Conservation (phyloP, 2,329 filamentous ascomycete species). For the Aureobasidium zeae region DNA sequence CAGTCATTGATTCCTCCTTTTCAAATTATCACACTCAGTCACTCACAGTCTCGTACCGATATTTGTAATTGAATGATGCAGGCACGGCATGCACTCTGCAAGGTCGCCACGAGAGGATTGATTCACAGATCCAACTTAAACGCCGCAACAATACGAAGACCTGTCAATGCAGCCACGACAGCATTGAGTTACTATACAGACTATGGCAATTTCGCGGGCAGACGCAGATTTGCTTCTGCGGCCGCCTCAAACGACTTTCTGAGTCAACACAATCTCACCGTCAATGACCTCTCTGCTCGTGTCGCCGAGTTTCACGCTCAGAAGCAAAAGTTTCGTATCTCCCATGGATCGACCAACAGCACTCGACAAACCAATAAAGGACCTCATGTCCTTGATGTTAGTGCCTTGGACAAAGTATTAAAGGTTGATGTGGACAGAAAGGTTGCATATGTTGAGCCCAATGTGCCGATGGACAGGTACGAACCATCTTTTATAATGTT, state of each 20-base stretch:
- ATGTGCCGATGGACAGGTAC: constrained; percentile 55
- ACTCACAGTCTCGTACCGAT: too few species aligned
- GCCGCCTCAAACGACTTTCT: constrained; percentile 17
- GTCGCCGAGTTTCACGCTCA: constrained; percentile 43
- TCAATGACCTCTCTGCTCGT: constrained; percentile 37
- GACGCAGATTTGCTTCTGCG: constrained; percentile 4
- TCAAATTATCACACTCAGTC: too few species aligned
- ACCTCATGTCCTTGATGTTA: constrained; percentile 51
- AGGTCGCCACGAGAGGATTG: constrained; percentile 1
- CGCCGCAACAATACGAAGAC: not conserved
- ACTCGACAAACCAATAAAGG: constrained; percentile 46
- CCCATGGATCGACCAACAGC: constrained; percentile 68
- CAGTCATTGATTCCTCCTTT: too few species aligned
- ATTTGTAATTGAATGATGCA: too few species aligned
- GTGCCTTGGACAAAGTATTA: constrained; percentile 53
- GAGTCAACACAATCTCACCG: constrained; percentile 35
- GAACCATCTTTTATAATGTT: too few species aligned
- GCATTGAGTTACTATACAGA: not conserved
- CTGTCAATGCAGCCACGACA: not conserved
- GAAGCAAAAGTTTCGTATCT: constrained; percentile 59
- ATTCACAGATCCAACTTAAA: constrained; percentile 1
- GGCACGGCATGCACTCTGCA: constrained; percentile 1
- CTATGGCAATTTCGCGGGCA: not conserved
- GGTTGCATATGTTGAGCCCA: constrained; percentile 59
- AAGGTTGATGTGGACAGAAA: constrained; percentile 44